Conservation (phyloP, 2,329 filamentous ascomycete genomes). For the Cyphellophora attinorum region DNA sequence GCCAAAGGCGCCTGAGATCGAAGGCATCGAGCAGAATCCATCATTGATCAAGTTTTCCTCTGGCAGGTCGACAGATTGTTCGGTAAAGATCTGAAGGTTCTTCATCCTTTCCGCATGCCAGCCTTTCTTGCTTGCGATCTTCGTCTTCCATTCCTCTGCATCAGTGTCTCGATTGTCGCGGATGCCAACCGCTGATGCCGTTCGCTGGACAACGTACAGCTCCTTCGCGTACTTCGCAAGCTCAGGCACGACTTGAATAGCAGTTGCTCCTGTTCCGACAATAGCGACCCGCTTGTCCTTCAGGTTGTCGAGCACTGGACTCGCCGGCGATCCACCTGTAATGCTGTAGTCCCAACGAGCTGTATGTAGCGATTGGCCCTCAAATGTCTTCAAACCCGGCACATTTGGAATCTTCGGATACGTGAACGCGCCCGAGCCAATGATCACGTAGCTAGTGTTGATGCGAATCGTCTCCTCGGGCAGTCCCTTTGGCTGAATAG, state of each 20-base stretch:
- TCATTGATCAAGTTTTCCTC: slow-evolving; percentile 21
- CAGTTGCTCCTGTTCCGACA: slow-evolving; percentile 12
- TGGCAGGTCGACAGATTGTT: slow-evolving; percentile 6
- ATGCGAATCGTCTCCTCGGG: slow-evolving; percentile 18
- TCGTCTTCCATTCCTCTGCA: slow-evolving; percentile 3
- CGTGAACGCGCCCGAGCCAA: slow-evolving; percentile 39
- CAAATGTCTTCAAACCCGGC: slow-evolving; percentile 16
- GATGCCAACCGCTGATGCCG: slow-evolving; percentile 30
- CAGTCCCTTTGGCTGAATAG: slow-evolving; percentile 18
- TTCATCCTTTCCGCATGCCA: slow-evolving; percentile 22
- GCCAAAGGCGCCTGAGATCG: background rate
- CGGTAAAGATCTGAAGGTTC: slow-evolving; percentile 21
- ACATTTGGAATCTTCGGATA: slow-evolving; percentile 30
- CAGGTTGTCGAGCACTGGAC: slow-evolving; percentile 28
- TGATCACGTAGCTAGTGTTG: slow-evolving; percentile 29
- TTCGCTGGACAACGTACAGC: slow-evolving; percentile 20
- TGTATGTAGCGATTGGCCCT: slow-evolving; percentile 19
- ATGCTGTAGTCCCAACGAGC: slow-evolving; percentile 27
- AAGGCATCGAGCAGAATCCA: slow-evolving; percentile 9
- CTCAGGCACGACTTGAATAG: slow-evolving; percentile 9
- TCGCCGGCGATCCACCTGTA: slow-evolving; percentile 25
- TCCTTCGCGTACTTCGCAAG: slow-evolving; percentile 31
- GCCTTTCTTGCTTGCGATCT: slow-evolving; percentile 9
- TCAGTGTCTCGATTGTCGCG: slow-evolving; percentile 9
- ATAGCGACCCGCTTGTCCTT: slow-evolving; percentile 10